A percentile compares a stretch with the other conserved stretches of the same genome.
These are phyloP conservation scores for Ganoderma resinaceum DNA, from an alignment of 1,284 basidiomycete species.

Conservation along the genomic window DNA sequence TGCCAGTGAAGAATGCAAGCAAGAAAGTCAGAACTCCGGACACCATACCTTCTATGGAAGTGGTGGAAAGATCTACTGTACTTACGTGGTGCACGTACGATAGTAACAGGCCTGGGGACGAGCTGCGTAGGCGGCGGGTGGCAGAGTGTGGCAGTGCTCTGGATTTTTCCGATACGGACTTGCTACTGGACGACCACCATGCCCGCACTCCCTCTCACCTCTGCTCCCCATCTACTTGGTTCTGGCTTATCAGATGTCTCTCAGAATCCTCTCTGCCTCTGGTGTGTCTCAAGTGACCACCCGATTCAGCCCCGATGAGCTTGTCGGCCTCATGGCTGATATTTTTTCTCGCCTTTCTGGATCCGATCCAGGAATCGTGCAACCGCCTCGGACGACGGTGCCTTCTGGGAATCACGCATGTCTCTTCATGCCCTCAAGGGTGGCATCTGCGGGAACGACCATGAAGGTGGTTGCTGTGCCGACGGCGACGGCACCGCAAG, in stretches of 20 bases:
- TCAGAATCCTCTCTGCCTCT: conserved; percentile 59
- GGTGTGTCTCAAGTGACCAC: conserved; percentile 56
- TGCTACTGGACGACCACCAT: not conserved
- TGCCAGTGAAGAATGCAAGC: too few species aligned
- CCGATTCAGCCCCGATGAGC: conserved; percentile 48
- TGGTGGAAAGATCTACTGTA: too few species aligned
- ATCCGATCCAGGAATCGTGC: conserved; percentile 38
- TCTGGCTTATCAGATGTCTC: too few species aligned
- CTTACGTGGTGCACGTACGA: too few species aligned
- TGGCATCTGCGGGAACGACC: conserved; percentile 55
- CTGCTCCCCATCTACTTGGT: conserved; percentile 5
- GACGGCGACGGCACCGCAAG: conserved; percentile 42
- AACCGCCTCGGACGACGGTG: conserved; percentile 60
- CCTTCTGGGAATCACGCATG: conserved; percentile 56
- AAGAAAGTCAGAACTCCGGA: too few species aligned
- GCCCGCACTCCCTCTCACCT: not conserved
- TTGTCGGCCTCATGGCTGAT: conserved; percentile 62
- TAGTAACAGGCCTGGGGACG: too few species aligned
- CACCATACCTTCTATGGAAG: too few species aligned
- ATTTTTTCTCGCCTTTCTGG: conserved; percentile 48
- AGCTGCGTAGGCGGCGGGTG: too few species aligned
- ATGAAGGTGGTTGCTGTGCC: conserved; percentile 82
- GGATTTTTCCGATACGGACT: too few species aligned
- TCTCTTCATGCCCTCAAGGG: conserved; percentile 77
- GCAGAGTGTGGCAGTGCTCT: too few species aligned